Percentiles rank a stretch among this genome's conserved stretches.
Evolutionary conservation across 2,329 filamentous ascomycete species (phyloP).

Genomic region (Fusarium abutilonis): DNA sequence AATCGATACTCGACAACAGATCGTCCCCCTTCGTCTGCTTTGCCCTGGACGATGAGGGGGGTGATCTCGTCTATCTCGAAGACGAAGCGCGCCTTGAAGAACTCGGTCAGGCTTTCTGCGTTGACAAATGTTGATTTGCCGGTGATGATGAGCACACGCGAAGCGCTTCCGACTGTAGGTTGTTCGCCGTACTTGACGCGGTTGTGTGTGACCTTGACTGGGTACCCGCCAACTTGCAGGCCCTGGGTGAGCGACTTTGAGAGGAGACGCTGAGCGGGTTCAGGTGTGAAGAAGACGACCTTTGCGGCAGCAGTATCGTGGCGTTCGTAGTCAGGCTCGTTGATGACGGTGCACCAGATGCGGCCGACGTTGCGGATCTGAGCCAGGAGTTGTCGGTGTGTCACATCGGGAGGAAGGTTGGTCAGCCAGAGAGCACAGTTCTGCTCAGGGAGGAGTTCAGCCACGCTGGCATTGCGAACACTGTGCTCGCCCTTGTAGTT

Average conservation of each 20-base stretch:
- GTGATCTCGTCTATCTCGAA: conserved; percentile 60
- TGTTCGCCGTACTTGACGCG: conserved; percentile 56
- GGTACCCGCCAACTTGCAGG: conserved; percentile 51
- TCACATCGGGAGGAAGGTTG: conserved; percentile 58
- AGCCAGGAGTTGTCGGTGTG: conserved; percentile 56
- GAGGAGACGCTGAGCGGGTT: conserved; percentile 50
- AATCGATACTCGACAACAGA: conserved; percentile 62
- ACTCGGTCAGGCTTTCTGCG: conserved; percentile 49
- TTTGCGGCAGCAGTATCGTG: conserved; percentile 58
- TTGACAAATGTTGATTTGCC: conserved; percentile 59
- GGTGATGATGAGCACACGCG: conserved; percentile 62
- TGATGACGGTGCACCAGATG: conserved; percentile 63
- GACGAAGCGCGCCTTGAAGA: conserved; percentile 56
- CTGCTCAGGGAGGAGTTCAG: conserved; percentile 45
- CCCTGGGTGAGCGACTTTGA: conserved; percentile 41
- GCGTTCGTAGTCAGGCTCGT: conserved; percentile 53
- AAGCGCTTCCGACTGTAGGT: conserved; percentile 46
- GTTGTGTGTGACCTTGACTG: conserved; percentile 57
- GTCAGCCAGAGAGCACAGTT: conserved; percentile 66
- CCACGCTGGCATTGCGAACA: conserved; percentile 49
- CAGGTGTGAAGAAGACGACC: conserved; percentile 59
- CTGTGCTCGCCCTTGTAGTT: conserved; percentile 53
- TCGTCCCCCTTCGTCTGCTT: conserved; percentile 32
- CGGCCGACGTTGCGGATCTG: conserved; percentile 59
- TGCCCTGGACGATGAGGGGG: conserved; percentile 42